Evolutionary conservation across 257 asterid species (phyloP).

Genomic region (Rauvolfia tetraphylla): DNA sequence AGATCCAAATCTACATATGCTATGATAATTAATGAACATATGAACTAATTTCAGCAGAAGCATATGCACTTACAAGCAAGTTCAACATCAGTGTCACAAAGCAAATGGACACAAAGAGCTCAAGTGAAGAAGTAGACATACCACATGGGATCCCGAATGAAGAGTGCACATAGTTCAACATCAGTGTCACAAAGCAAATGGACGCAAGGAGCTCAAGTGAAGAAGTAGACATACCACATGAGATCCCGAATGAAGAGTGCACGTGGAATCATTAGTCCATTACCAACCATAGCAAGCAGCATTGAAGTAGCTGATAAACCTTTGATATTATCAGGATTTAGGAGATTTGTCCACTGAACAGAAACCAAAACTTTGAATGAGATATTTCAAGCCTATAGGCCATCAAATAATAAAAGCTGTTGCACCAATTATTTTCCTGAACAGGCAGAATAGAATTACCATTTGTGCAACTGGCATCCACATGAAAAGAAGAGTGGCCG

Average conservation of each 20-base stretch:
- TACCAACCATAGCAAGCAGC: slow-evolving; percentile 94
- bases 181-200: too few relatives aligned
- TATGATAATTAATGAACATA: neutral
- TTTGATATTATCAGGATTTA: slow-evolving; percentile 81
- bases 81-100: slow-evolving; percentile 2
- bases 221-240: slow-evolving; percentile 64
- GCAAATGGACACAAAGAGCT: too few relatives aligned
- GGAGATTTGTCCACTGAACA: slow-evolving; percentile 82
- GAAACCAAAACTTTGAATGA: slow-evolving; percentile 15
- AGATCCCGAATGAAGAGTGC: slow-evolving; percentile 82
- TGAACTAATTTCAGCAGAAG: neutral
- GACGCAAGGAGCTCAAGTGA: neutral
- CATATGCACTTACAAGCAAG: neutral
- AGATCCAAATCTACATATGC: neutral
- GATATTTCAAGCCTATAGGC: slow-evolving; percentile 19
- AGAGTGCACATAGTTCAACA: too few relatives aligned
- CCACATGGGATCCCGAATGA: too few relatives aligned
- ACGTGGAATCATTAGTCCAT: slow-evolving; percentile 93
- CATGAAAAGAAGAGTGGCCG: slow-evolving; percentile 98
- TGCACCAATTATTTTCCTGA: neutral
- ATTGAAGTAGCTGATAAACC: slow-evolving; percentile 86
- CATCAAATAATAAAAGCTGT: neutral
- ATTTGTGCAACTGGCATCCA: slow-evolving; percentile 97
- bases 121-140: too few relatives aligned
- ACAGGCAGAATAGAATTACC: slow-evolving; percentile 33